Percentiles rank a stretch among this genome's conserved stretches.
These are phyloP conservation scores for Rugosomyces carneus DNA, from an alignment of 1,284 basidiomycete genomes.

Conservation along the genomic window DNA sequence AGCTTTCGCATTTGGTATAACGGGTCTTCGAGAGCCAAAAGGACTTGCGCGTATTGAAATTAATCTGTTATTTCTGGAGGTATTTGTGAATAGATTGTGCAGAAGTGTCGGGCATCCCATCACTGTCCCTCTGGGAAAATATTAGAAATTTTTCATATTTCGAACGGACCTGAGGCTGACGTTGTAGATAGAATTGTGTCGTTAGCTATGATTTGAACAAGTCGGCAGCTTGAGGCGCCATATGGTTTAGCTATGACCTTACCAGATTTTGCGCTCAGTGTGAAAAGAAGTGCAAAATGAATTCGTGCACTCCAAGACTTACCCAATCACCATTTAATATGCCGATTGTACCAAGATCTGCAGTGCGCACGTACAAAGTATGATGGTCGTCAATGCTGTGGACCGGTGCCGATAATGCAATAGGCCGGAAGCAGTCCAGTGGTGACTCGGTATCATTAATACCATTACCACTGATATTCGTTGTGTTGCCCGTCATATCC, in stretches of 20 bases:
- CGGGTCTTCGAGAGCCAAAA: conserved; percentile 48
- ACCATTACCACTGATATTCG: not conserved
- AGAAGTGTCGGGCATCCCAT: conserved; percentile 54
- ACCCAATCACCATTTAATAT: conserved; percentile 89
- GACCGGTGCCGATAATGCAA: conserved; percentile 28
- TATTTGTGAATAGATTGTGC: conserved; percentile 39
- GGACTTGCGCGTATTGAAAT: conserved; percentile 43
- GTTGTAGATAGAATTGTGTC: conserved; percentile 35
- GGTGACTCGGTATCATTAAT: conserved; percentile 7
- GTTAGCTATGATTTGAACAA: conserved; percentile 53
- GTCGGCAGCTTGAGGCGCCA: conserved; percentile 32
- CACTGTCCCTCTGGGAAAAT: conserved; percentile 30
- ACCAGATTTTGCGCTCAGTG: not conserved
- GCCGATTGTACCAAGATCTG: conserved; percentile 68
- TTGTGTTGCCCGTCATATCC: conserved; percentile 8
- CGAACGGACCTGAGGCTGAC: conserved; percentile 20
- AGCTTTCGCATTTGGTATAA: conserved; percentile 65
- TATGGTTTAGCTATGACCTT: conserved; percentile 32
- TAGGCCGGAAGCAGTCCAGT: conserved; percentile 20
- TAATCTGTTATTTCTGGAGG: conserved; percentile 17
- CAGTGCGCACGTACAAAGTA: conserved; percentile 51
- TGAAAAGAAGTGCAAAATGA: conserved; percentile 8
- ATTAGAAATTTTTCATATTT: not conserved
- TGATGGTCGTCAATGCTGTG: conserved; percentile 36
- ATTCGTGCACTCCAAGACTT: conserved; percentile 26